Conservation (phyloP, 1,284 basidiomycete genomes). For the Boletus semigastroideus region DNA sequence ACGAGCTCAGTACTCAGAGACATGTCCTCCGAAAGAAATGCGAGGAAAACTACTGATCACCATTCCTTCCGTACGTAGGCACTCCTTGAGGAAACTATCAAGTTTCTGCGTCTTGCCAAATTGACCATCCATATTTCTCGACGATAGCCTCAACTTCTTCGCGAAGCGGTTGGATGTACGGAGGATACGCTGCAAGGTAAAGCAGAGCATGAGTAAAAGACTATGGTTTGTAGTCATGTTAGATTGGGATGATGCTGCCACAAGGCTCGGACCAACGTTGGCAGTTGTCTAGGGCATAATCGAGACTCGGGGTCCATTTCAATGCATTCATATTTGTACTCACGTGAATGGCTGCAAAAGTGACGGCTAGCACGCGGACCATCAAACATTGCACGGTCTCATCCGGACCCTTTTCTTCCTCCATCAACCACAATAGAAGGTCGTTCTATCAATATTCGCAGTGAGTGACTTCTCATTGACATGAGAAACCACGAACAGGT, state of each 20-base stretch:
- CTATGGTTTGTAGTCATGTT: conserved; percentile 7
- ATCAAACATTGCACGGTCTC: conserved; percentile 30
- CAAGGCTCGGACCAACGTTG: conserved; percentile 8
- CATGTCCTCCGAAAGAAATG: too few species aligned
- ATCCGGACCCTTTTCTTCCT: conserved; percentile 36
- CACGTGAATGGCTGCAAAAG: conserved; percentile 39
- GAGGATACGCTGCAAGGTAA: conserved; percentile 38
- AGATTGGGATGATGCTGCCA: background rate
- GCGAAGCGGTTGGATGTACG: conserved; percentile 40
- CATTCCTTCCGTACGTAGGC: conserved; percentile 35
- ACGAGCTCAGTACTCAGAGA: background rate
- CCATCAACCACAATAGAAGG: conserved; percentile 46
- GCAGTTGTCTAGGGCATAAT: conserved; percentile 12
- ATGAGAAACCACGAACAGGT: conserved; percentile 30
- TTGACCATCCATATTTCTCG: conserved; percentile 42
- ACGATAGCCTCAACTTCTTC: conserved; percentile 43
- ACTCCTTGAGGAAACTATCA: conserved; percentile 50
- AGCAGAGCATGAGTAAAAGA: conserved; percentile 38
- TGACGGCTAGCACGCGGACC: conserved; percentile 33
- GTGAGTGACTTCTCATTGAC: background rate
- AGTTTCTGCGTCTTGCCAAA: conserved; percentile 41
- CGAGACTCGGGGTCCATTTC: too few species aligned
- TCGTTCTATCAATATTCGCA: conserved; percentile 33
- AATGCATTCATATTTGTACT: background rate
- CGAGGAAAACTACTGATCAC: background rate